These are phyloP conservation scores for Penicillium crystallinum DNA, from an alignment of 495 filamentous ascomycete genomes.

Conservation along the genomic window DNA sequence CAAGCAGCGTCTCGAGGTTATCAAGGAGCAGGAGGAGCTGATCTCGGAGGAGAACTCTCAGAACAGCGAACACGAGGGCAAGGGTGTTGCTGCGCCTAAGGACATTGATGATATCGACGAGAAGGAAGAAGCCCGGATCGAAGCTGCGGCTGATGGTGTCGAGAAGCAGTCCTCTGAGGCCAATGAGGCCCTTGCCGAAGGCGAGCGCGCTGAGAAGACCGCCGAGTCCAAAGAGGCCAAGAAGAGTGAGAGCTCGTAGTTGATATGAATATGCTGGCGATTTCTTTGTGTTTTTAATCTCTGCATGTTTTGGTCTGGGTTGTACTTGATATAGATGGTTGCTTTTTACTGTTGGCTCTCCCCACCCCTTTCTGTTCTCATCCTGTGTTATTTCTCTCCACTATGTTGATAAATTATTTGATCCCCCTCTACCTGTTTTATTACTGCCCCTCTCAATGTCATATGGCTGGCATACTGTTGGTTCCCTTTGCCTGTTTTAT, in stretches of 20 bases:
- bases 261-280: conserved; percentile 7
- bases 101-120: conserved; percentile 82
- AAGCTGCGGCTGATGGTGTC: conserved; percentile 18
- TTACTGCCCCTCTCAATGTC: not conserved
- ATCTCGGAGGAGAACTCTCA: conserved; percentile 97
- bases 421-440: conserved; percentile 9
- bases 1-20: conserved; percentile 97
- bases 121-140: conserved; percentile 46
- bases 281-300: not conserved
- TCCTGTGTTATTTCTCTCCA: conserved; percentile 21
- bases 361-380: conserved; percentile 16
- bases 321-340: conserved; percentile 11
- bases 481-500: not conserved
- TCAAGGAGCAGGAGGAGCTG: conserved; percentile 97
- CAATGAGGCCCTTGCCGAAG: conserved; percentile 38
- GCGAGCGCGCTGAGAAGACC: conserved; percentile 31
- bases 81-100: conserved; percentile 52
- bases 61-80: conserved; percentile 65
- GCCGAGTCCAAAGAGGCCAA: conserved; percentile 22
- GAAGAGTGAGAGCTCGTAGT: conserved; percentile 26
- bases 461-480: conserved; percentile 1
- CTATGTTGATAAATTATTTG: conserved; percentile 23
- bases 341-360: conserved; percentile 1
- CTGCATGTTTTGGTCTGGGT: not conserved
- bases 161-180: conserved; percentile 38